These are phyloP conservation scores for Ogataea corticis DNA, from an alignment of 805 yeast genomes.

Conservation along the genomic window DNA sequence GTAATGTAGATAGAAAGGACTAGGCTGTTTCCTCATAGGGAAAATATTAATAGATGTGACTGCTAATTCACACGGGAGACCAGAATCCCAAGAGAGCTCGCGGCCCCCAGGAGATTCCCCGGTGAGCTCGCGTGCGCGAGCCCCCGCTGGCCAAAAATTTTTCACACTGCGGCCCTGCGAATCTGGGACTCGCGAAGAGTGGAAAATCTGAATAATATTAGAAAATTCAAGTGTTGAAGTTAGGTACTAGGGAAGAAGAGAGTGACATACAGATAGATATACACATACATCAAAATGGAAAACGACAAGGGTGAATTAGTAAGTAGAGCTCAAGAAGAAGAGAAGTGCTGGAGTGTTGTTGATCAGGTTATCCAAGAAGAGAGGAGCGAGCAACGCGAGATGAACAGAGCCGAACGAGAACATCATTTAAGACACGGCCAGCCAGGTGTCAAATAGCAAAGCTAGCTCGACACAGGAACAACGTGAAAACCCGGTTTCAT, in stretches of 20 bases:
- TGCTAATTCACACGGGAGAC: constrained; percentile 17
- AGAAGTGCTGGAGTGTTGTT: background rate
- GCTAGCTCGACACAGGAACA: no score
- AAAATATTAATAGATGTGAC: constrained; percentile 15
- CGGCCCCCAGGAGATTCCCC: background rate
- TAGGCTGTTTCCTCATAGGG: background rate
- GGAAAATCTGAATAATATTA: constrained; percentile 3
- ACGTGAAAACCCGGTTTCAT: no score
- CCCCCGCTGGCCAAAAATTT: constrained; percentile 4
- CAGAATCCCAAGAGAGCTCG: background rate
- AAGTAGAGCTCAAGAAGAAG: constrained; percentile 44
- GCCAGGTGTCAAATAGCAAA: no score
- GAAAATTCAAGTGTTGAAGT: constrained; percentile 1
- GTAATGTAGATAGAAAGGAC: constrained; percentile 1
- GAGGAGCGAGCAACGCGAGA: no score
- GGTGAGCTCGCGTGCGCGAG: background rate
- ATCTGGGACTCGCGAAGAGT: background rate
- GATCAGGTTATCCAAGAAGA: no score
- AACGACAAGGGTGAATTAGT: constrained; percentile 99
- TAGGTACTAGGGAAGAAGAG: background rate
- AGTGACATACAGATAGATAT: constrained; percentile 6
- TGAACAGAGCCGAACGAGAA: no score
- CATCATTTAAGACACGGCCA: no score
- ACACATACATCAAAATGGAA: constrained; percentile 73
- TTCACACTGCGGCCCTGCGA: background rate